Evolutionary conservation across 257 asterid genomes (phyloP).

Genomic region (Capsicum rhomboideum): DNA sequence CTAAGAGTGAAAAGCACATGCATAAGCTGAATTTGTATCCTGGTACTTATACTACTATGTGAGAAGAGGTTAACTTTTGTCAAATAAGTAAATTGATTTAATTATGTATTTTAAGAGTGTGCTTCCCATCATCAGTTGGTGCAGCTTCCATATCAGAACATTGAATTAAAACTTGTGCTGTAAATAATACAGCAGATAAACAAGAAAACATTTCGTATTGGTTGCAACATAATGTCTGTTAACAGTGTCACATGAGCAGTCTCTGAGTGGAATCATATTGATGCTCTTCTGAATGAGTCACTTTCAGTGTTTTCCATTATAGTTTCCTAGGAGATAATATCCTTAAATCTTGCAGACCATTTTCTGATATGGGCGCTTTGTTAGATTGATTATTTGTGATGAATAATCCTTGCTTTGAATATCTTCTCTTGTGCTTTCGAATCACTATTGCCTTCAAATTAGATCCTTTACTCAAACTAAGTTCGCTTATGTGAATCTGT

Average conservation of each 20-base stretch:
- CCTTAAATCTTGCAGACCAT: neutral
- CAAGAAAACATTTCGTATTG: neutral
- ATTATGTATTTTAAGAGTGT: neutral
- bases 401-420: neutral
- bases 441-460: neutral
- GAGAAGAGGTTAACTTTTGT: neutral
- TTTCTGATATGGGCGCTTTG: neutral
- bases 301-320: neutral
- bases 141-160: neutral
- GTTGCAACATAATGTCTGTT: neutral
- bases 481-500: neutral
- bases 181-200: too few species aligned
- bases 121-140: neutral
- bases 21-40: neutral
- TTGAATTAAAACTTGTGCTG: neutral
- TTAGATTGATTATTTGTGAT: neutral
- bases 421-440: neutral
- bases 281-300: neutral
- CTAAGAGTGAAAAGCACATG: neutral
- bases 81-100: neutral
- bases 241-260: neutral
- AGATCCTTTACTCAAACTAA: neutral
- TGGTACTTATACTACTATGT: too few species aligned
- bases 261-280: too few species aligned
- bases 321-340: neutral